Evolutionary conservation across 202 grass and related monocot genomes (phyloP).

Genomic region (Dendrocalamus latiflorus): DNA sequence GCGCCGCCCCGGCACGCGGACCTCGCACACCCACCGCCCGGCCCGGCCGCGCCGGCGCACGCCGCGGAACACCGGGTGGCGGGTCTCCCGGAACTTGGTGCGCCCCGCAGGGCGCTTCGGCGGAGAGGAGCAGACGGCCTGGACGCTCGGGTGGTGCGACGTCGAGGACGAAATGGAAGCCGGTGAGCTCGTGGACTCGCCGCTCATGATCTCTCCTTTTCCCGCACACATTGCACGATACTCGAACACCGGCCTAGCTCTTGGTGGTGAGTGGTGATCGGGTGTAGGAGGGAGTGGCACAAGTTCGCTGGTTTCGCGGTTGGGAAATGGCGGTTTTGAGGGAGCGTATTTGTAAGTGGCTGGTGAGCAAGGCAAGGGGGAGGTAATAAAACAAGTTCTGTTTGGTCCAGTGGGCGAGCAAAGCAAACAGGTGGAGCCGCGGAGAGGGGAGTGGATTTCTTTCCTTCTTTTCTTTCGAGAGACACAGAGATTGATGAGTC

Average conservation of each 20-base stretch:
- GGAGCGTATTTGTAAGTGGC: no score
- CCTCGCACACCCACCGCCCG: slow-evolving; percentile 64
- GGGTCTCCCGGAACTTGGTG: slow-evolving; percentile 79
- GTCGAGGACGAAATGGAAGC: neutral
- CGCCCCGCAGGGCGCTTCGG: slow-evolving; percentile 61
- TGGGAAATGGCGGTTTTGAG: neutral
- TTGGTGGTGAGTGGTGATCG: neutral
- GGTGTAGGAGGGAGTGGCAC: neutral
- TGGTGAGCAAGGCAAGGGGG: no score
- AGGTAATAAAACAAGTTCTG: no score
- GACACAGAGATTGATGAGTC: no score
- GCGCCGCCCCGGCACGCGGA: slow-evolving; percentile 61
- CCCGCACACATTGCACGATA: neutral
- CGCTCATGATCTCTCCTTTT: neutral
- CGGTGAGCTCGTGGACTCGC: neutral
- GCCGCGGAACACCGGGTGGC: slow-evolving; percentile 77
- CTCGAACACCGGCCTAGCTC: neutral
- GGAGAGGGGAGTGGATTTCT: no score
- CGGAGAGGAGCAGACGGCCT: slow-evolving; percentile 8
- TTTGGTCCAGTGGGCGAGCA: no score
- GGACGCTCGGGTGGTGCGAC: neutral
- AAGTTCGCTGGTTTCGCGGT: neutral
- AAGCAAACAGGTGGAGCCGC: no score
- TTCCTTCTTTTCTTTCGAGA: no score
- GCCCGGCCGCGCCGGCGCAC: slow-evolving; percentile 49